phyloP scores from a whole-genome alignment of 768 basidiomycete genomes.

The Boletus rufocinnamomeus region DNA sequence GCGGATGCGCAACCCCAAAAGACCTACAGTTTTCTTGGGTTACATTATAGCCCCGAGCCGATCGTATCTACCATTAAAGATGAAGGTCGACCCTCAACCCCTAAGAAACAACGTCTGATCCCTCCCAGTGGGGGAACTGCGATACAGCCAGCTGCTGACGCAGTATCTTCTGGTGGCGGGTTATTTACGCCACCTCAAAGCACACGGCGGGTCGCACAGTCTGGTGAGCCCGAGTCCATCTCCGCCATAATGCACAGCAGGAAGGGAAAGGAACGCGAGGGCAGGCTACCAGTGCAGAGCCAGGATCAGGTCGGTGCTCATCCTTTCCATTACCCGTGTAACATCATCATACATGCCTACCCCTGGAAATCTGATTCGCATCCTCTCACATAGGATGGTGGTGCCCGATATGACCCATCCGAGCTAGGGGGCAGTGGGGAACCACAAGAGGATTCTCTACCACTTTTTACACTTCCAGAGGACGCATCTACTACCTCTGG shows the following conservation, averaged over 20 bases:
- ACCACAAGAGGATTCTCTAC: slow-evolving; percentile 19
- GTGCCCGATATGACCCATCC: neutral
- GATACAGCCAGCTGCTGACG: neutral
- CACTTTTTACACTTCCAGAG: slow-evolving; percentile 20
- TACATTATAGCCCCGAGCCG: slow-evolving; percentile 17
- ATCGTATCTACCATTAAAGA: slow-evolving; percentile 4
- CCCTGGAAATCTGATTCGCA: neutral
- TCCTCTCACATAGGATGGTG: slow-evolving; percentile 1
- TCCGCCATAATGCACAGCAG: slow-evolving; percentile 17
- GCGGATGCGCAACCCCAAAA: slow-evolving; percentile 12
- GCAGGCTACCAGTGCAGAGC: neutral
- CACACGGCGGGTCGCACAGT: slow-evolving; percentile 9
- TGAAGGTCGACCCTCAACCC: slow-evolving; percentile 26
- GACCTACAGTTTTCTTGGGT: slow-evolving; percentile 29
- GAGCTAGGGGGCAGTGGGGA: neutral
- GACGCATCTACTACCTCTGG: slow-evolving; percentile 14
- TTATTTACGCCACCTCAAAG: slow-evolving; percentile 32
- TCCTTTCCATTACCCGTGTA: neutral
- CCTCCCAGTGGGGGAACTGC: neutral
- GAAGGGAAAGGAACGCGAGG: slow-evolving; percentile 33
- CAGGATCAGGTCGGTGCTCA: slow-evolving; percentile 19
- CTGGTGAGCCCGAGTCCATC: neutral
- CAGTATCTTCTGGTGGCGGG: neutral
- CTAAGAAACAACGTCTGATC: slow-evolving; percentile 24
- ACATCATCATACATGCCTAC: neutral